Base-by-base conservation (phyloP, 352 stramenopile genomes). In the Globisporangium abappressorium region DNA sequence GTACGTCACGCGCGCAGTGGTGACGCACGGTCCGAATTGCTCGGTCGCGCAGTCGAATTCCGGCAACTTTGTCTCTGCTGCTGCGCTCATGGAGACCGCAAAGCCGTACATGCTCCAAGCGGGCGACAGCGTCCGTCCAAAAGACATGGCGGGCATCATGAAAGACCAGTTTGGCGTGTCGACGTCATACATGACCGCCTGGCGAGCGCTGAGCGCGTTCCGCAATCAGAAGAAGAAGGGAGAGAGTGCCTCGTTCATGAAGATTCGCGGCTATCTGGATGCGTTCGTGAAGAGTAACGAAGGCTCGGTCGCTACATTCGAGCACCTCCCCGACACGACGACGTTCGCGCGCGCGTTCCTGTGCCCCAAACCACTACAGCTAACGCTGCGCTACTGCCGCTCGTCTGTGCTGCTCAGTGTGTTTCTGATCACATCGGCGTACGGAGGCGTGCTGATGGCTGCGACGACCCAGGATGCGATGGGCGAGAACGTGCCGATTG, bases 141-240 rank as follows among this genome's bases (percentile, higher is more conserved):
- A 89, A 30, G 83, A 93, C 65, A 89, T 93, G 70, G 86, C 82
- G 36, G 74, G 85, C 56, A 88, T 93, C 61, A 92, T 93, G 82
- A 93, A 90, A 72, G 82, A 92, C 60, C 86, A 92, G 53, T 93
- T 92, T 60, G 85, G 85, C 20, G 82, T 93, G 14, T 81, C 84
- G 49, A 79, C 83, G 57, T 90, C 80, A 15, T 93, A 93, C 58
- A 92, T 93, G 85, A 91, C 85, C 18, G 83, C 85, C 8, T 93
- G 85, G 85, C 76, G 85, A 46, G 85, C 85, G 12, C 70, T 93
- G 20, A 89, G 76, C 64, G 80, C 82, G 6, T 91, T 92, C 54
- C 76, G 82, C 24, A 83, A 92, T 65, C 79, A 92, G 57, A 76
- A 82, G 34, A 90, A 90, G 61, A 62, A 81, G 7, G 83, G 91